These are phyloP conservation scores for Penicillium diatomitis DNA, from an alignment of 495 filamentous ascomycete genomes.

Conservation along the genomic window DNA sequence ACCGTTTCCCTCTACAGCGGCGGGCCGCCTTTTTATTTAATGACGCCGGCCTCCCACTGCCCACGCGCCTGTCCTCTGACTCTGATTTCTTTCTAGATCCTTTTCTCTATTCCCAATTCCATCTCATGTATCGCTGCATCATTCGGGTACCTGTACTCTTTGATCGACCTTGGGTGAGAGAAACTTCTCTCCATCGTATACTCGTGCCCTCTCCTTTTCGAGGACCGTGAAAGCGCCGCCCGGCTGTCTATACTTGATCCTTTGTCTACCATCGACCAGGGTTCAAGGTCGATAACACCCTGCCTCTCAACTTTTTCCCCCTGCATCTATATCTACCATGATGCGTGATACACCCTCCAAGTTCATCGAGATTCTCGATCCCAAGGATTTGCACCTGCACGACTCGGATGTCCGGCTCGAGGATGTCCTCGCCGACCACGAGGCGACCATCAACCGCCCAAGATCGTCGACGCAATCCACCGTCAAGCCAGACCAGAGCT, in stretches of 20 bases:
- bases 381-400: slow-evolving; percentile 22
- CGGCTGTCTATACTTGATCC: no score
- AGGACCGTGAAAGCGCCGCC: no score
- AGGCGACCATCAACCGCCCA: slow-evolving; percentile 32
- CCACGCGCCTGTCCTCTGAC: neutral
- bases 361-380: slow-evolving; percentile 41
- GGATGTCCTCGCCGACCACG: slow-evolving; percentile 39
- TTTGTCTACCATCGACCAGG: no score
- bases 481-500: slow-evolving; percentile 21
- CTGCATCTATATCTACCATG: neutral
- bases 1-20: no score
- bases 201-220: no score
- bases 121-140: neutral
- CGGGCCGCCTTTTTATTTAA: neutral
- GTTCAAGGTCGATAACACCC: neutral
- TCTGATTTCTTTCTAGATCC: neutral
- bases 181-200: no score
- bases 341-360: slow-evolving; percentile 38
- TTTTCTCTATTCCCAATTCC: neutral
- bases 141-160: no score
- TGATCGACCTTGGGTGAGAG: no score
- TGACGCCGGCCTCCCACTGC: neutral
- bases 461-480: slow-evolving; percentile 36
- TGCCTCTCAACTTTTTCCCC: neutral
- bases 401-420: slow-evolving; percentile 40